Evolutionary conservation across 805 yeast species (phyloP).

Genomic region (Zygosaccharomyces bisporus): DNA sequence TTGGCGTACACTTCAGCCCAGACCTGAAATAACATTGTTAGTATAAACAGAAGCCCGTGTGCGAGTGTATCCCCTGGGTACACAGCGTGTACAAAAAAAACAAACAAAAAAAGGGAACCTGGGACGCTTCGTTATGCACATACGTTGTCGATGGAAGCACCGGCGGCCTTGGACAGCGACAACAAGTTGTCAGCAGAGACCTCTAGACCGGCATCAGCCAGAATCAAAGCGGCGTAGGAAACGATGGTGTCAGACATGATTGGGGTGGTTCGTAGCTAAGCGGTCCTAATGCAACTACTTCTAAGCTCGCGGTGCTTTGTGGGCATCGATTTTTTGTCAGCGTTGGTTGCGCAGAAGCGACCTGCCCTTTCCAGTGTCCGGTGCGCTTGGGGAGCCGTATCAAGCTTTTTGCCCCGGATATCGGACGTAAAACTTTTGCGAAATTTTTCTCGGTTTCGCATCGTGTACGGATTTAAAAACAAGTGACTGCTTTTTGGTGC

Average conservation of each 20-base stretch:
- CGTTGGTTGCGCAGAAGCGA: background rate
- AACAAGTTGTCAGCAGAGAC: slow-evolving; percentile 77
- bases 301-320: background rate
- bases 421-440: background rate
- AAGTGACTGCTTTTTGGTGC: too few relatives aligned
- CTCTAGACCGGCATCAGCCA: slow-evolving; percentile 96
- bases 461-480: too few relatives aligned
- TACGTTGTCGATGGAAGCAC: slow-evolving; percentile 63
- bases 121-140: slow-evolving; percentile 9
- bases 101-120: background rate
- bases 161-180: slow-evolving; percentile 72
- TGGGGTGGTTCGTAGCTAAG: slow-evolving; percentile 1
- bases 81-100: too few relatives aligned
- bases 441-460: too few relatives aligned
- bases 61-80: background rate
- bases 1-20: slow-evolving; percentile 81
- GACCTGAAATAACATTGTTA: slow-evolving; percentile 27
- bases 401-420: background rate
- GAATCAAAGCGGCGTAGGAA: slow-evolving; percentile 97
- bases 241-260: slow-evolving; percentile 90
- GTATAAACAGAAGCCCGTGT: background rate
- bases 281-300: background rate
- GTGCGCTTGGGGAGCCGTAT: background rate
- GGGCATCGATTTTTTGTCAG: background rate
- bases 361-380: background rate